These are phyloP conservation scores for Ilyonectria mors-panacis DNA, from an alignment of 2,329 filamentous ascomycete species.

Conservation along the genomic window DNA sequence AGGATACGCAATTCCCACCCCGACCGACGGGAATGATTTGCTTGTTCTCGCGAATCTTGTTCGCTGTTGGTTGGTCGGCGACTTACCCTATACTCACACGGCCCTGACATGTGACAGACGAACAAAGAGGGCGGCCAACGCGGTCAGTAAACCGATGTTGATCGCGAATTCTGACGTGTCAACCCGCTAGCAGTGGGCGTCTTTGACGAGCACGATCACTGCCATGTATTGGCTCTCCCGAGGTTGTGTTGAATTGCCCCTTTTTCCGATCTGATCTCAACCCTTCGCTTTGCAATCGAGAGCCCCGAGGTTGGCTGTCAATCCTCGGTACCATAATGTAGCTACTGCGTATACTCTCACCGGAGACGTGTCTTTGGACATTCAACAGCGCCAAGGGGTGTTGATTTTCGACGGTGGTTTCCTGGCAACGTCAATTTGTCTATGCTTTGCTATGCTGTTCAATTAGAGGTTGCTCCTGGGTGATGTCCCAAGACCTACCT, in stretches of 20 bases:
- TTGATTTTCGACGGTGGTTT: neutral
- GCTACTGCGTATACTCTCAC: neutral
- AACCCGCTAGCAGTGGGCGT: too few species aligned
- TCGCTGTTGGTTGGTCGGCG: neutral
- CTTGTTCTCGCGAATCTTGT: too few species aligned
- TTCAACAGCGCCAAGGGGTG: neutral
- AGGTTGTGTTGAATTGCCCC: too few species aligned
- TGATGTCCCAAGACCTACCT: neutral
- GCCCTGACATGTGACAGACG: neutral
- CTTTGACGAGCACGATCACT: too few species aligned
- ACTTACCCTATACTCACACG: neutral
- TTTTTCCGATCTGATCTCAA: too few species aligned
- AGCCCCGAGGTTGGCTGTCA: too few species aligned
- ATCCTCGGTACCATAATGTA: neutral
- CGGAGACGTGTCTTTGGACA: neutral
- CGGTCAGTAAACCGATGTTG: too few species aligned
- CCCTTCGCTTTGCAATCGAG: too few species aligned
- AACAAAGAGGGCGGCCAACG: neutral
- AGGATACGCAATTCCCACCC: neutral
- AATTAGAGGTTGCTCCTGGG: neutral
- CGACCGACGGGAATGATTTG: neutral
- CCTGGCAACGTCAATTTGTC: neutral
- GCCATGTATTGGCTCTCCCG: too few species aligned
- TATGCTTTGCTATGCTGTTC: neutral
- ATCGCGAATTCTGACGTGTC: too few species aligned